Evolutionary conservation across 2,329 filamentous ascomycete species (phyloP).

Genomic region (Sphaerostilbella broomeana): DNA sequence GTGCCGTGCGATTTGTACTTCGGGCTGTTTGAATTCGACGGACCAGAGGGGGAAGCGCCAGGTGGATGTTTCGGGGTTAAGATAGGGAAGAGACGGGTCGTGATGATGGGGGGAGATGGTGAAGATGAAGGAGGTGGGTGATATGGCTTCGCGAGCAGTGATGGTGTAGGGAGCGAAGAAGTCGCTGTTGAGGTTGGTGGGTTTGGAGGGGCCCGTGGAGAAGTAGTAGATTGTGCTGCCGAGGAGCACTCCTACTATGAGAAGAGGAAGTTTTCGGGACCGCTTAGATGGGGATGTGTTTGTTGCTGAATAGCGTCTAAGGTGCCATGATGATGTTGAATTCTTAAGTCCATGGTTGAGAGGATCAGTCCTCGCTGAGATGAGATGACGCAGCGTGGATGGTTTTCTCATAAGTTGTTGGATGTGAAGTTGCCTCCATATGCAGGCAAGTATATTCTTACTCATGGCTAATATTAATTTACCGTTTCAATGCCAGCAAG

Average conservation of each 20-base stretch:
- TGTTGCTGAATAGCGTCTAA: conserved; percentile 2
- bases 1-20: conserved; percentile 82
- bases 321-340: conserved; percentile 1
- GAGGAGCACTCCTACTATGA: conserved; percentile 20
- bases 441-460: no score
- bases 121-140: conserved; percentile 62
- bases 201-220: conserved; percentile 18
- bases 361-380: no score
- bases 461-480: no score
- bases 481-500: no score
- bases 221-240: conserved; percentile 23
- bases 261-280: conserved; percentile 19
- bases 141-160: conserved; percentile 53
- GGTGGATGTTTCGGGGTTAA: conserved; percentile 19
- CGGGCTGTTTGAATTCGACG: conserved; percentile 89
- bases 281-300: conserved; percentile 5
- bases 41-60: conserved; percentile 65
- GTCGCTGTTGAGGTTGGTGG: conserved; percentile 45
- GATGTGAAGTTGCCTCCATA: no score
- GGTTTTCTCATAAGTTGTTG: no score
- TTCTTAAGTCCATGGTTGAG: background rate
- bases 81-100: conserved; percentile 23
- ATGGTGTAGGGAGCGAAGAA: conserved; percentile 63
- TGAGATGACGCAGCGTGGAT: no score
- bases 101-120: conserved; percentile 45